These are phyloP conservation scores for Leucocoprinus birnbaumii DNA, from an alignment of 768 basidiomycete species.

Conservation along the genomic window DNA sequence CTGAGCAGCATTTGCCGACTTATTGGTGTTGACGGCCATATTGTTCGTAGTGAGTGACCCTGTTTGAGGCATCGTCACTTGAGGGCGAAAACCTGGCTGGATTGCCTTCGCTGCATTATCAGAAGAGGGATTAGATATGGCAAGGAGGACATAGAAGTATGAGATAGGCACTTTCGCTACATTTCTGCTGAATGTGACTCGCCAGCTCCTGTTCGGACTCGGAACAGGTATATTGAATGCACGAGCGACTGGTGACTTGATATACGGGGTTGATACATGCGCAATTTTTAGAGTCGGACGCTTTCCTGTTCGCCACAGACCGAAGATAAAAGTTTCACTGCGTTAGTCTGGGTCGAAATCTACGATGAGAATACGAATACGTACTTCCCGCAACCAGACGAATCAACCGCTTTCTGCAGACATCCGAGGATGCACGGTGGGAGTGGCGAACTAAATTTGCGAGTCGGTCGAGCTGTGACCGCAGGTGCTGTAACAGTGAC, in stretches of 20 bases:
- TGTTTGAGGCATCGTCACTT: not conserved
- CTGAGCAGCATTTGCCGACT: not conserved
- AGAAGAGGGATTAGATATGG: not conserved
- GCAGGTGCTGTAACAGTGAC: not conserved
- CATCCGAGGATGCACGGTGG: not conserved
- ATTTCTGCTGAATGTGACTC: not conserved
- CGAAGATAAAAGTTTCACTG: too few relatives aligned
- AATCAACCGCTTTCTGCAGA: not conserved
- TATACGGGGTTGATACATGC: not conserved
- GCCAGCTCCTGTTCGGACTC: not conserved
- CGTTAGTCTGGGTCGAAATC: not conserved
- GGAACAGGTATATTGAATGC: not conserved
- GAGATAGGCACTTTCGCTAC: not conserved
- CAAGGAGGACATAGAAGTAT: not conserved
- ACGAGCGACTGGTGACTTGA: not conserved
- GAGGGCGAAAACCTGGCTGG: not conserved
- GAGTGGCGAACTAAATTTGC: not conserved
- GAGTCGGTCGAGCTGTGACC: not conserved
- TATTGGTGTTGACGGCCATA: not conserved
- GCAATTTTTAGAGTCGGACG: not conserved
- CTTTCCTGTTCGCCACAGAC: not conserved
- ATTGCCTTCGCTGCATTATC: not conserved
- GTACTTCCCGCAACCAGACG: not conserved
- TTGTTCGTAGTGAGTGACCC: not conserved
- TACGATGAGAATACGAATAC: not conserved